Evolutionary conservation across 306 rosid genomes (phyloP).

Genomic region (Trifolium dubium): DNA sequence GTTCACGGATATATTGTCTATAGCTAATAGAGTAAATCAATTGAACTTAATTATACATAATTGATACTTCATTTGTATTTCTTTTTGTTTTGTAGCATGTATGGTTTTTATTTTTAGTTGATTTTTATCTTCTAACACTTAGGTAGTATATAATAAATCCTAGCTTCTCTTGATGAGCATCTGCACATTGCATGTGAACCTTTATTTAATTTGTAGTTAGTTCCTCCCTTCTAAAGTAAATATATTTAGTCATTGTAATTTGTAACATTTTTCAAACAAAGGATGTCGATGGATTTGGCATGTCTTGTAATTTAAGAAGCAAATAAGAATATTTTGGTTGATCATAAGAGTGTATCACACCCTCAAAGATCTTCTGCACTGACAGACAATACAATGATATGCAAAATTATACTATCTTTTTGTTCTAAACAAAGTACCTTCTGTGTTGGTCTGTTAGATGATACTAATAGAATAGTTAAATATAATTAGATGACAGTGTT

Average conservation of each 20-base stretch:
- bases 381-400: neutral
- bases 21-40: neutral
- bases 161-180: constrained; percentile 31
- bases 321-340: neutral
- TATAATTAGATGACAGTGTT: too few relatives aligned
- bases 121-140: constrained; percentile 11
- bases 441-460: too few relatives aligned
- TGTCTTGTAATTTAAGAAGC: neutral
- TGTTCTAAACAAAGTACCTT: too few relatives aligned
- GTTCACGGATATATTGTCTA: neutral
- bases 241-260: too few relatives aligned
- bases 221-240: neutral
- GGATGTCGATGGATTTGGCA: neutral
- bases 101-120: constrained; percentile 19
- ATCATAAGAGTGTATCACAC: neutral
- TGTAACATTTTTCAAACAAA: neutral
- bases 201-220: neutral
- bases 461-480: too few relatives aligned
- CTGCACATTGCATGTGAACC: neutral
- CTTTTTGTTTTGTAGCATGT: constrained; percentile 4
- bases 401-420: too few relatives aligned
- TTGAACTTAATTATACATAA: neutral
- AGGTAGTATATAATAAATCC: constrained; percentile 1
- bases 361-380: neutral
- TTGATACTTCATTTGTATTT: neutral